A percentile compares a stretch with the other conserved stretches of the same genome.
phyloP scores from a whole-genome alignment of 495 filamentous ascomycete genomes.

The Sphaerosporella brunnea region DNA sequence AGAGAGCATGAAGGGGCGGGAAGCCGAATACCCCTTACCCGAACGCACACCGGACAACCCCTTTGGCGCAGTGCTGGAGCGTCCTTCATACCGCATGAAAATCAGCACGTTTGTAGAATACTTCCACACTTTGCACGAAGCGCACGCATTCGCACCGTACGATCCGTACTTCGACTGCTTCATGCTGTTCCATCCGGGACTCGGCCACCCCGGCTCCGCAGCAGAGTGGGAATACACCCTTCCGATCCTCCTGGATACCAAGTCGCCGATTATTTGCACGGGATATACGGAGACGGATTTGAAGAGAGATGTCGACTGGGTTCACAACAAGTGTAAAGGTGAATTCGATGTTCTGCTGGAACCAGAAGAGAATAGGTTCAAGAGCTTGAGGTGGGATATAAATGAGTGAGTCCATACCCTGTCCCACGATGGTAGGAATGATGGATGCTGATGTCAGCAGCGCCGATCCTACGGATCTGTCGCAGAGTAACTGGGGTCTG shows the following conservation, averaged over 20 bases:
- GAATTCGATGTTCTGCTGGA: constrained; percentile 86
- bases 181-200: constrained; percentile 84
- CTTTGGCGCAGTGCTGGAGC: constrained; percentile 79
- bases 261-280: constrained; percentile 79
- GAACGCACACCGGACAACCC: constrained; percentile 68
- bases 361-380: constrained; percentile 84
- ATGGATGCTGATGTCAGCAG: constrained; percentile 5
- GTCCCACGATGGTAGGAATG: neutral
- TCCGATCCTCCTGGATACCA: constrained; percentile 78
- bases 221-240: constrained; percentile 88
- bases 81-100: constrained; percentile 70
- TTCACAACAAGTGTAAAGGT: constrained; percentile 59
- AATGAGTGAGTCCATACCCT: constrained; percentile 43
- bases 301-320: constrained; percentile 78
- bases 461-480: constrained; percentile 81
- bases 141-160: constrained; percentile 73
- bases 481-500: constrained; percentile 86
- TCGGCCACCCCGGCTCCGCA: constrained; percentile 80
- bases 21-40: constrained; percentile 77
- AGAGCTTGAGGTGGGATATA: constrained; percentile 90
- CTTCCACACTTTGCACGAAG: constrained; percentile 88
- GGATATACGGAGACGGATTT: constrained; percentile 93
- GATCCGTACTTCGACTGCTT: constrained; percentile 97
- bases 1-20: constrained; percentile 80
- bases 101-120: constrained; percentile 96